These are phyloP conservation scores for Teratosphaeriaceae sp. DNA, from an alignment of 2,329 filamentous ascomycete genomes.

Conservation along the genomic window DNA sequence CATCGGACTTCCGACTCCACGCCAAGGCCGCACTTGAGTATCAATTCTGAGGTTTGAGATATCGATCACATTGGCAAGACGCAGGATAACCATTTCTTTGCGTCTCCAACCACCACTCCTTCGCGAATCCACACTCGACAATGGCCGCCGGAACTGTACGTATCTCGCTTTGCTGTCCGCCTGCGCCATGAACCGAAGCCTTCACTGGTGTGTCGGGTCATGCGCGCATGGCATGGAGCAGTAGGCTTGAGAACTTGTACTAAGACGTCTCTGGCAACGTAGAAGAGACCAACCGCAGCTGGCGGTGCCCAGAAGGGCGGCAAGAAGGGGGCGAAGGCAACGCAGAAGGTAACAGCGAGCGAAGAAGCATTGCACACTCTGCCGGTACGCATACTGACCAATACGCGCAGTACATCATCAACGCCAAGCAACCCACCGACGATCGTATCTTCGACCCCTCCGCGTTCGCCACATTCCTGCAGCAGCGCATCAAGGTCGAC, in stretches of 20 bases:
- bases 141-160: slow-evolving; percentile 89
- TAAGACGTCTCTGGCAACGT: slow-evolving; percentile 47
- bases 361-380: background rate
- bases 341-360: slow-evolving; percentile 64
- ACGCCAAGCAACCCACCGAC: slow-evolving; percentile 93
- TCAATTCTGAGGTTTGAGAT: too few relatives aligned
- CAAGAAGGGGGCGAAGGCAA: slow-evolving; percentile 61
- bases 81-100: slow-evolving; percentile 92
- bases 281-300: slow-evolving; percentile 51
- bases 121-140: slow-evolving; percentile 29
- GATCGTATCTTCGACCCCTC: slow-evolving; percentile 99
- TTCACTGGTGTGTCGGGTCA: slow-evolving; percentile 18
- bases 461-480: slow-evolving; percentile 99
- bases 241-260: slow-evolving; percentile 64
- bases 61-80: too few relatives aligned
- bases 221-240: slow-evolving; percentile 48
- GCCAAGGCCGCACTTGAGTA: background rate
- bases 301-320: slow-evolving; percentile 28
- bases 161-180: slow-evolving; percentile 96
- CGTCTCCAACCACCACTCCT: slow-evolving; percentile 42
- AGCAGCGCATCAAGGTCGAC: slow-evolving; percentile 99
- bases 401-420: slow-evolving; percentile 81
- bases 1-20: background rate
- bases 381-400: slow-evolving; percentile 1
- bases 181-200: slow-evolving; percentile 33